Conservation (phyloP, 768 basidiomycete species). For the Tremella fuciformis region DNA sequence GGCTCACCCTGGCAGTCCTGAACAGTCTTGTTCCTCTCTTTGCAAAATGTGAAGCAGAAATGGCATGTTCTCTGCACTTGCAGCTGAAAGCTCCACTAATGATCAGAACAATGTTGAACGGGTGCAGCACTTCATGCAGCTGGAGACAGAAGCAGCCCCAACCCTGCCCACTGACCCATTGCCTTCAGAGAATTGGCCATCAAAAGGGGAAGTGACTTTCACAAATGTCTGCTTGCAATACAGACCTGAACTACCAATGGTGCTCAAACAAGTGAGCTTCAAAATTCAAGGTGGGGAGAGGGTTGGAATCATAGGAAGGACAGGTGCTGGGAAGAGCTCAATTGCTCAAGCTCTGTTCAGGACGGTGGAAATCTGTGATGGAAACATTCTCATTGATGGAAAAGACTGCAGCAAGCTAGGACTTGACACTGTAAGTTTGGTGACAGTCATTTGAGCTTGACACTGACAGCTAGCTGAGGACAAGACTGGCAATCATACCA, state of each 20-base stretch:
- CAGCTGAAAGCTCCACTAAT: not conserved
- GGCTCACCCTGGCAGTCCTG: constrained; percentile 11
- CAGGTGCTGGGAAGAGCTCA: constrained; percentile 59
- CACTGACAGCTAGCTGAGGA: constrained; percentile 52
- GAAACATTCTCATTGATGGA: constrained; percentile 58
- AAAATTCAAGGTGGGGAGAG: constrained; percentile 72
- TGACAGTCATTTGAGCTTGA: not conserved
- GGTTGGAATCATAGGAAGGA: constrained; percentile 67
- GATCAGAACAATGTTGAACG: constrained; percentile 69
- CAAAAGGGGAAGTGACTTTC: constrained; percentile 70
- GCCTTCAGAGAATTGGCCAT: constrained; percentile 64
- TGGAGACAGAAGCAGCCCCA: constrained; percentile 68
- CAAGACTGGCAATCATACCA: constrained; percentile 64
- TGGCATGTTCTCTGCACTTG: constrained; percentile 14
- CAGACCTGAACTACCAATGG: constrained; percentile 71
- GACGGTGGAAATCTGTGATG: constrained; percentile 63
- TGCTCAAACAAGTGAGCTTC: constrained; percentile 70
- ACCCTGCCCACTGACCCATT: constrained; percentile 56
- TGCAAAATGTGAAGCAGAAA: constrained; percentile 25
- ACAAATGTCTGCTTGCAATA: constrained; percentile 61
- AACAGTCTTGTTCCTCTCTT: constrained; percentile 21
- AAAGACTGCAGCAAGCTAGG: constrained; percentile 57
- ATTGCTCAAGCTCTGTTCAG: constrained; percentile 57
- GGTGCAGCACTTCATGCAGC: constrained; percentile 66
- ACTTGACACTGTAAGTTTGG: constrained; percentile 54